Conservation (phyloP, 306 rosid genomes). For the Astragalus glycyphyllos region DNA sequence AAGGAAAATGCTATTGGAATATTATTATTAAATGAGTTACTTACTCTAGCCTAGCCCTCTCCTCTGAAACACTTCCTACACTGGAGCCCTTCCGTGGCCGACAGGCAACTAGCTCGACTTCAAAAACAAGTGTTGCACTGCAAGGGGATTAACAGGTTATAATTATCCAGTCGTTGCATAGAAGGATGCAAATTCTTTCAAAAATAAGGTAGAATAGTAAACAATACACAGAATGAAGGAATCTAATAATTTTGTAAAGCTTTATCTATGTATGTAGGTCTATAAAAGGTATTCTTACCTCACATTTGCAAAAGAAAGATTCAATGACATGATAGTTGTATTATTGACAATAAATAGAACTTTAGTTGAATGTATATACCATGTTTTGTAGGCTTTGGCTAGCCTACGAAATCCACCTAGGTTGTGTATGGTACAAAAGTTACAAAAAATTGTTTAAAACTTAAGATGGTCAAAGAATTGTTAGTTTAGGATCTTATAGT, state of each 20-base stretch:
- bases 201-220: neutral
- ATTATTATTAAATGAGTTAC: slow-evolving; percentile 20
- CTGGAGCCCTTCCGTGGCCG: slow-evolving; percentile 86
- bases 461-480: too few relatives aligned
- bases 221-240: neutral
- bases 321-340: too few relatives aligned
- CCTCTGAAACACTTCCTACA: slow-evolving; percentile 84
- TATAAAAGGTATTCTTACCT: neutral
- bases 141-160: slow-evolving; percentile 19
- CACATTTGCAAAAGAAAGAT: neutral
- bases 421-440: too few relatives aligned
- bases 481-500: too few relatives aligned
- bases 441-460: too few relatives aligned
- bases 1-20: neutral
- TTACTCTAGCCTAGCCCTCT: slow-evolving; percentile 94
- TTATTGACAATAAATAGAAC: neutral
- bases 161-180: neutral
- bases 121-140: slow-evolving; percentile 89
- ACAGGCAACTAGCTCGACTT: slow-evolving; percentile 85
- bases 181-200: neutral
- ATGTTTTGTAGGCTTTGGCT: neutral
- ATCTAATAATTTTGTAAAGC: neutral
- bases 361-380: neutral
- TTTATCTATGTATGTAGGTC: neutral
- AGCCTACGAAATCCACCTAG: too few relatives aligned